Conservation (phyloP, 164 flowering plant species). For the Vitis cinerea region DNA sequence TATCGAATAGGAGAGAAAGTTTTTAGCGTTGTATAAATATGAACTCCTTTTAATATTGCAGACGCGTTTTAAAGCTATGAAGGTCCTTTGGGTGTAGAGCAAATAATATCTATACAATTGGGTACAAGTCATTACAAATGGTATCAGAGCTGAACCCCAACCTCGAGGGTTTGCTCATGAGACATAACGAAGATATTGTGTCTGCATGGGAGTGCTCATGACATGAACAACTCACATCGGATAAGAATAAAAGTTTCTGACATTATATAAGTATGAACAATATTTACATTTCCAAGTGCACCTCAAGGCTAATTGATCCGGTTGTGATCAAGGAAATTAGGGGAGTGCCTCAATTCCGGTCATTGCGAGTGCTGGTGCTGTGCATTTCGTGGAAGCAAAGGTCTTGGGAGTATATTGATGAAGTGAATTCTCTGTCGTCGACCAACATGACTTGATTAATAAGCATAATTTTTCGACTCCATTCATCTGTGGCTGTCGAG, state of each 20-base stretch:
- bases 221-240: too few relatives aligned
- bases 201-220: too few relatives aligned
- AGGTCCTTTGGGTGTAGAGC: fast-evolving
- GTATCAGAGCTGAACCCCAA: too few relatives aligned
- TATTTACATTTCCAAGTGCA: constrained; percentile 12
- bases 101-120: too few relatives aligned
- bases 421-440: constrained; percentile 67
- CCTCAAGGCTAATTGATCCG: constrained; percentile 68
- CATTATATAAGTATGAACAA: too few relatives aligned
- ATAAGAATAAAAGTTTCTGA: fast-evolving
- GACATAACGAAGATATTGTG: too few relatives aligned
- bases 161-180: too few relatives aligned
- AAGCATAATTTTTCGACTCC: constrained; percentile 70
- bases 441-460: constrained; percentile 59
- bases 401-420: constrained; percentile 75
- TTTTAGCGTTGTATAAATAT: too few relatives aligned
- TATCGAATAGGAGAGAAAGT: fast-evolving
- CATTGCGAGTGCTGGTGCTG: constrained; percentile 46
- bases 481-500: constrained; percentile 61
- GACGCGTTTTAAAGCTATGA: too few relatives aligned
- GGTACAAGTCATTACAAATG: too few relatives aligned
- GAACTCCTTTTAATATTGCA: too few relatives aligned
- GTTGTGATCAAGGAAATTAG: constrained; percentile 55
- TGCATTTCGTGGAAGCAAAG: constrained; percentile 84
- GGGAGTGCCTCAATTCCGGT: constrained; percentile 59